Conservation (phyloP, 164 flowering plant species). For the Warburgia ugandensis region DNA sequence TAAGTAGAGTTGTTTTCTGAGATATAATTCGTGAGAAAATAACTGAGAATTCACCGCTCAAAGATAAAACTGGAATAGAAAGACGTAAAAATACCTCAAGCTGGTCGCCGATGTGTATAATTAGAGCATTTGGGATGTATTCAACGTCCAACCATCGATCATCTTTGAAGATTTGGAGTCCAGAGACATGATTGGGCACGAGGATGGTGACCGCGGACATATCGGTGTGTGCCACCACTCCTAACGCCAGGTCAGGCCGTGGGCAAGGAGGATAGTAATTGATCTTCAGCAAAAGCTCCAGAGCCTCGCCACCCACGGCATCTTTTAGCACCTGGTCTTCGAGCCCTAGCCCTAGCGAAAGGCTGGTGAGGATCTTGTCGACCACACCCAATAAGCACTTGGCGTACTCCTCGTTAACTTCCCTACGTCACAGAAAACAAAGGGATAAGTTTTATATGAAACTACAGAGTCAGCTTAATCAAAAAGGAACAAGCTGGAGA, state of each 20-base stretch:
- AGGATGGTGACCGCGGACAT: constrained; percentile 27
- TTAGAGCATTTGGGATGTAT: constrained; percentile 30
- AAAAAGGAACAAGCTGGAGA: too few species aligned
- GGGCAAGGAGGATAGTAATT: constrained; percentile 43
- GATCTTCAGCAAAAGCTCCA: constrained; percentile 23
- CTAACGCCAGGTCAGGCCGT: constrained; percentile 38
- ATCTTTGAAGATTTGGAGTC: constrained; percentile 35
- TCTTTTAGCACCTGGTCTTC: constrained; percentile 20
- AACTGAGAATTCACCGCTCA: too few species aligned
- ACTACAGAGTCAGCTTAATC: too few species aligned
- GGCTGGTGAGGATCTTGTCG: constrained; percentile 28
- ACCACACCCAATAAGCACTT: constrained; percentile 31
- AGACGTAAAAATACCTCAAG: too few species aligned
- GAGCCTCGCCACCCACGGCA: constrained; percentile 29
- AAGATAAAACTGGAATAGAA: too few species aligned
- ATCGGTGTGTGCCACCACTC: constrained; percentile 38
- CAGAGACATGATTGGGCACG: constrained; percentile 35
- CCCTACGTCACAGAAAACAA: constrained; percentile 22
- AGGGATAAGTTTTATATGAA: background rate
- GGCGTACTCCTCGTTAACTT: constrained; percentile 47
- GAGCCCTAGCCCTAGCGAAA: constrained; percentile 40
- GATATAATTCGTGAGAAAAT: too few species aligned
- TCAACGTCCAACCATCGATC: constrained; percentile 26
- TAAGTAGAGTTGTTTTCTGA: too few species aligned
- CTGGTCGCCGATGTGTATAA: constrained; percentile 38